Percentiles rank a stretch among this genome's conserved stretches.
phyloP scores from a whole-genome alignment of 768 basidiomycete species.

The Tephrocybe sp. region DNA sequence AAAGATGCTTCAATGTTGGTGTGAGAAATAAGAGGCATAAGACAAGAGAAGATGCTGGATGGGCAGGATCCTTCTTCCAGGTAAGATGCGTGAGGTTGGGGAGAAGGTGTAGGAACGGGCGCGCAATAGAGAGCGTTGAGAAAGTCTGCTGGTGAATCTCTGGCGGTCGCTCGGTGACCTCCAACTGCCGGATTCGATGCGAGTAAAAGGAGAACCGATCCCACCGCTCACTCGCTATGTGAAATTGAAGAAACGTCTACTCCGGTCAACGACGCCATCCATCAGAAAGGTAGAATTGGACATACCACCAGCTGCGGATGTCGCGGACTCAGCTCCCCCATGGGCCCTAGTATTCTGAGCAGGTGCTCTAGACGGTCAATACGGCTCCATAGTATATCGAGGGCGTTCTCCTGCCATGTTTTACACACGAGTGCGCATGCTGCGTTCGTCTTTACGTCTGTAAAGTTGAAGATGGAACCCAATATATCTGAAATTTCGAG shows the following conservation, averaged over 20 bases:
- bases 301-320: constrained; percentile 3
- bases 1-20: constrained; percentile 10
- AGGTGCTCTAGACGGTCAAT: constrained; percentile 20
- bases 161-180: constrained; percentile 14
- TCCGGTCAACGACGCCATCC: neutral
- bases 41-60: constrained; percentile 9
- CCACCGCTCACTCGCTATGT: constrained; percentile 19
- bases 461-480: constrained; percentile 15
- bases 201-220: constrained; percentile 21
- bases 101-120: constrained; percentile 12
- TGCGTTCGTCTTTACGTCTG: constrained; percentile 8
- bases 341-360: constrained; percentile 18
- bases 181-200: constrained; percentile 21
- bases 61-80: constrained; percentile 12
- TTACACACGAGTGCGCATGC: constrained; percentile 20
- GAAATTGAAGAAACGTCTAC: constrained; percentile 14
- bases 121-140: constrained; percentile 11
- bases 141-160: constrained; percentile 9
- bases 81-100: constrained; percentile 19
- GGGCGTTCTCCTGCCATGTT: constrained; percentile 19
- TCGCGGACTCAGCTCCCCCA: constrained; percentile 7
- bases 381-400: constrained; percentile 21
- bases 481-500: constrained; percentile 21
- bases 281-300: neutral
- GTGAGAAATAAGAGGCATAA: constrained; percentile 14